Evolutionary conservation across 1,284 basidiomycete genomes (phyloP).

Genomic region (Schizopora paradoxa): DNA sequence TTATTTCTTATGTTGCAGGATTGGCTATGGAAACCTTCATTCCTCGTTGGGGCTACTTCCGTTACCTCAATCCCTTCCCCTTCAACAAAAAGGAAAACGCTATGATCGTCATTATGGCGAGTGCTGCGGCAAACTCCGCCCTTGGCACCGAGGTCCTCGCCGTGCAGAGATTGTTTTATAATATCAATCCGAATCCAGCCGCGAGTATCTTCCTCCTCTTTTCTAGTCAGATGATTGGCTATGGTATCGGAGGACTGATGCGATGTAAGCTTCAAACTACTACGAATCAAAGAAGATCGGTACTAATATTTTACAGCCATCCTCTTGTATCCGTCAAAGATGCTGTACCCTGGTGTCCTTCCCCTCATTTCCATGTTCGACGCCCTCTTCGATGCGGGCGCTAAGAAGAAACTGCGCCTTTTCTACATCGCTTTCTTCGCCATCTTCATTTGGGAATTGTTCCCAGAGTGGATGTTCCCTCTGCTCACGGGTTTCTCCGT

Average conservation of each 20-base stretch:
- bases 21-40: slow-evolving; percentile 25
- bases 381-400: slow-evolving; percentile 26
- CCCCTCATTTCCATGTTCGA: slow-evolving; percentile 32
- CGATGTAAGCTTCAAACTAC: slow-evolving; percentile 22
- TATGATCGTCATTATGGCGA: slow-evolving; percentile 25
- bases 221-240: slow-evolving; percentile 46
- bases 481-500: slow-evolving; percentile 46
- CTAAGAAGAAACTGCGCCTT: slow-evolving; percentile 35
- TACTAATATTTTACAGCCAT: slow-evolving; percentile 16
- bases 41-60: slow-evolving; percentile 25
- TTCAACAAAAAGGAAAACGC: slow-evolving; percentile 37
- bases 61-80: slow-evolving; percentile 31
- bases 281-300: background rate
- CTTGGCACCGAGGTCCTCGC: slow-evolving; percentile 28
- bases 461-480: slow-evolving; percentile 47
- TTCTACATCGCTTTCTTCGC: slow-evolving; percentile 46
- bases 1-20: slow-evolving; percentile 26
- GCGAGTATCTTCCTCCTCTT: slow-evolving; percentile 38
- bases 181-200: slow-evolving; percentile 29
- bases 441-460: slow-evolving; percentile 33
- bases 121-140: slow-evolving; percentile 22
- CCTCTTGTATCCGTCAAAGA: slow-evolving; percentile 28
- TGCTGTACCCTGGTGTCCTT: slow-evolving; percentile 27
- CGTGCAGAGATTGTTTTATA: slow-evolving; percentile 38
- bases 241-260: slow-evolving; percentile 40